Evolutionary conservation across 78 protist species (phyloP).

Genomic region (Fonticula alba): DNA sequence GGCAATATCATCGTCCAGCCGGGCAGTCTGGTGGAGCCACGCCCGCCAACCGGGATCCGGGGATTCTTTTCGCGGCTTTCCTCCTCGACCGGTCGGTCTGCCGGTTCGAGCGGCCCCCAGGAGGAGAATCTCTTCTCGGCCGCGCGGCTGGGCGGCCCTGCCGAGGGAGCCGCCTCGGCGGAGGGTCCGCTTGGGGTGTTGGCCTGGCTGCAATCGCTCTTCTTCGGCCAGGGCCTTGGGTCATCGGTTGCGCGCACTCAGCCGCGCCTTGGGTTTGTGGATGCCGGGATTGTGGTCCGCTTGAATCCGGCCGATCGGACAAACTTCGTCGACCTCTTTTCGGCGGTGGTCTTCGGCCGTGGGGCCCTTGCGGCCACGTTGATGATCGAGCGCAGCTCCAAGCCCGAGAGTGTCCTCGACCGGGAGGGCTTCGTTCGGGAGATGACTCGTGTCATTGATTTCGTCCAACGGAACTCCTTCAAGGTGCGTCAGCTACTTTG

Average conservation of each 20-base stretch:
- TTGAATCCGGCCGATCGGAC: neutral
- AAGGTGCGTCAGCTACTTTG: too few relatives aligned
- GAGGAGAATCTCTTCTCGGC: neutral
- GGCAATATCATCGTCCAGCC: conserved; percentile 13
- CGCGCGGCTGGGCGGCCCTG: too few relatives aligned
- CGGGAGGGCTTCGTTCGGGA: conserved; percentile 15
- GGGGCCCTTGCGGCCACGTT: neutral
- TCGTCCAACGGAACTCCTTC: too few relatives aligned
- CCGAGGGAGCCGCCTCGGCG: too few relatives aligned
- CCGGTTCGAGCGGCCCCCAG: too few relatives aligned
- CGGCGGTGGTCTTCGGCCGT: conserved; percentile 5
- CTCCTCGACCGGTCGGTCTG: too few relatives aligned
- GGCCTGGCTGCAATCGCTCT: neutral
- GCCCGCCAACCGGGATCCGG: too few relatives aligned
- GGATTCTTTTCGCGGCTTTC: too few relatives aligned
- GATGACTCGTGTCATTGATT: neutral
- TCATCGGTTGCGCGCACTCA: too few relatives aligned
- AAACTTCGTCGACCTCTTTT: conserved; percentile 14
- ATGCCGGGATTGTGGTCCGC: conserved; percentile 15
- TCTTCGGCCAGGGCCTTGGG: too few relatives aligned
- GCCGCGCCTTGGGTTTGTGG: too few relatives aligned
- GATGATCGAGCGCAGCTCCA: conserved; percentile 9
- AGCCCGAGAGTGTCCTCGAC: neutral
- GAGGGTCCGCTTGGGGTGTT: neutral
- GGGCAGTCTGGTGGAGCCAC: too few relatives aligned